Evolutionary conservation across 2,329 filamentous ascomycete species (phyloP), one percentile per base, ranked within the genome.

Genomic region (Colletotrichum noveboracense): DNA sequence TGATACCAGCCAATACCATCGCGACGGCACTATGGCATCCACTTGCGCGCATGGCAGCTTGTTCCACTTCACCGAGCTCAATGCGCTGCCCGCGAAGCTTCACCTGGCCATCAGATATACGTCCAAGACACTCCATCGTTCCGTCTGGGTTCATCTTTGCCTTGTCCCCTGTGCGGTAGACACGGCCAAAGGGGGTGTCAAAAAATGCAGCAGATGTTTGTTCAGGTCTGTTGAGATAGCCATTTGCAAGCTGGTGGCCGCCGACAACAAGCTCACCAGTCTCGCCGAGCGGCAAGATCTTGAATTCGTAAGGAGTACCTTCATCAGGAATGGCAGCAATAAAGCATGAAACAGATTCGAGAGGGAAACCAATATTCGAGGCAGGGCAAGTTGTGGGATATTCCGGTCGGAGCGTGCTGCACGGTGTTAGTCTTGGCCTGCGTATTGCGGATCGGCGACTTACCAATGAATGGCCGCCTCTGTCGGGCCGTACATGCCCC

Each of bases 401-500:
- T 9, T 24, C 18, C 13, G 74, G 74, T 32, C 34, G 64, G n/a
- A 66, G 32, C 6, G 48, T 62, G 21, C 67, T 69, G 30, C n/a
- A 14, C n/a, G 16, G 6, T 1, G 26, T 71, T 10, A 75, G 58
- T 48, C 30, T 26, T 28, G n/a, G 18, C 61, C 61, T 64, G 24
- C 61, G 24, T 43, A 18, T 28, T 43, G 34, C 61, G 61, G 61
- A 64, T 34, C 61, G 34, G 34, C 13, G 61, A 64, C 61, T 83
- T 80, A 90, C 89, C 91, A 98, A 82, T 98, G 96, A 73, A 98
- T 98, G 0, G 96, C 92, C 9, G 95, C 95, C 85, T 98, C 96
- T 0, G 96, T 98, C 2, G 96, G 96, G 1, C 96, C 96, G 81
- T 98, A 98, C 95, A 98, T 98, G 38, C 93, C 96, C 90, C 95